Percentiles rank a stretch among this genome's conserved stretches.
phyloP scores from a whole-genome alignment of 23 red algal species.

The Gracilaria gracilis region DNA sequence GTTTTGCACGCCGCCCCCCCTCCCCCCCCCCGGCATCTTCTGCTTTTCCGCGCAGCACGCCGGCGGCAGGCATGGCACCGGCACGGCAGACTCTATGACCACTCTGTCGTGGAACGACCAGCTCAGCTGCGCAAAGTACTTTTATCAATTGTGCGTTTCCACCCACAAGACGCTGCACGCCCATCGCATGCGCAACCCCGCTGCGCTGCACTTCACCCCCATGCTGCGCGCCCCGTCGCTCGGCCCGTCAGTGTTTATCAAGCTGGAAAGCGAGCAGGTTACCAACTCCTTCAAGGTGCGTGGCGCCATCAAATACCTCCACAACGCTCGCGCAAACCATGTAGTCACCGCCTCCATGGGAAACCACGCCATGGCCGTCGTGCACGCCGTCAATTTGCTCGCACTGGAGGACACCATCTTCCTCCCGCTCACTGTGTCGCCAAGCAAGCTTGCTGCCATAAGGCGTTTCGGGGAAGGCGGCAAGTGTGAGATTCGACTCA shows the following conservation, averaged over 20 bases:
- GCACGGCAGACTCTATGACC: background rate
- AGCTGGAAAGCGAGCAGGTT: constrained; percentile 77
- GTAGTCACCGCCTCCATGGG: constrained; percentile 75
- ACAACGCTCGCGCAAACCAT: background rate
- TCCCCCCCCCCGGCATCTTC: background rate
- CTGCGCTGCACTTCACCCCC: constrained; percentile 30
- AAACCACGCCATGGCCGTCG: constrained; percentile 70
- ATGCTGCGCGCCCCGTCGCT: constrained; percentile 36
- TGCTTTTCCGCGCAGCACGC: background rate
- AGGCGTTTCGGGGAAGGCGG: background rate
- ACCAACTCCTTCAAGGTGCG: constrained; percentile 80
- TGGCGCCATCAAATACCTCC: constrained; percentile 60
- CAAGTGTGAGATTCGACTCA: constrained; percentile 5
- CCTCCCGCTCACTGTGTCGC: constrained; percentile 26
- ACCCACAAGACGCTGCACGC: background rate
- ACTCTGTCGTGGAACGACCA: background rate
- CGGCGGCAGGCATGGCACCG: too few species aligned
- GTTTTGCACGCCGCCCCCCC: too few species aligned
- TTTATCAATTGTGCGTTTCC: background rate
- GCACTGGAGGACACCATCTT: constrained; percentile 29
- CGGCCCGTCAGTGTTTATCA: constrained; percentile 46
- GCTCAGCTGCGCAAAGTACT: constrained; percentile 3
- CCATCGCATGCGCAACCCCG: background rate
- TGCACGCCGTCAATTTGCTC: constrained; percentile 31
- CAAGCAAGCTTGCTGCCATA: constrained; percentile 32